A percentile compares a stretch with the other conserved stretches of the same genome.
Evolutionary conservation across 805 yeast species (phyloP).

Genomic region (Wickerhamiella kurtzmanii): DNA sequence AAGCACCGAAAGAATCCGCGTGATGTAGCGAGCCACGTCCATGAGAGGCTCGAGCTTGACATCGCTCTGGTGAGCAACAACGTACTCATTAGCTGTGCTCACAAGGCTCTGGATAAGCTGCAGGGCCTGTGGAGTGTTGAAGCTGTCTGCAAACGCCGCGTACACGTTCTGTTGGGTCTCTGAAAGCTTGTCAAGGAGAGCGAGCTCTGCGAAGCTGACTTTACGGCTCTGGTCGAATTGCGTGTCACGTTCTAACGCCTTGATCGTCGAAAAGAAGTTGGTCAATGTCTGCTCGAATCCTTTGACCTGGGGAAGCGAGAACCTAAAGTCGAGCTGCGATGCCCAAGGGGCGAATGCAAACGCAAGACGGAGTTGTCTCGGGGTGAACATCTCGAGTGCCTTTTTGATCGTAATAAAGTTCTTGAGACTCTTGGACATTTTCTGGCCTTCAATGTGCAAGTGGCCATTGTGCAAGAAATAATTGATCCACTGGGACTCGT

Average conservation of each 20-base stretch:
- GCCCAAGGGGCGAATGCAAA: constrained; percentile 92
- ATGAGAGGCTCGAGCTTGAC: constrained; percentile 49
- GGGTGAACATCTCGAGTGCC: constrained; percentile 55
- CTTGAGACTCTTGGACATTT: constrained; percentile 90
- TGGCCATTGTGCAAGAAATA: constrained; percentile 96
- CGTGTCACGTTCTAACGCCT: constrained; percentile 64
- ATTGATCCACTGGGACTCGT: constrained; percentile 89
- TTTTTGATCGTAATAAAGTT: constrained; percentile 91
- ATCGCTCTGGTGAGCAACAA: constrained; percentile 36
- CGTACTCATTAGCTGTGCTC: constrained; percentile 57
- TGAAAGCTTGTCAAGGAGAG: constrained; percentile 37
- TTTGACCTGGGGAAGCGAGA: constrained; percentile 62
- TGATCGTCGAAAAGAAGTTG: constrained; percentile 75
- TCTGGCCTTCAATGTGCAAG: constrained; percentile 94
- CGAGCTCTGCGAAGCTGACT: constrained; percentile 40
- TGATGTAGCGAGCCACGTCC: constrained; percentile 54
- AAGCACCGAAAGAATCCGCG: constrained; percentile 52
- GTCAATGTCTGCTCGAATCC: constrained; percentile 59
- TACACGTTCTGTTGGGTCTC: constrained; percentile 49
- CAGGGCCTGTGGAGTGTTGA: constrained; percentile 65
- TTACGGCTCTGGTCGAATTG: constrained; percentile 42
- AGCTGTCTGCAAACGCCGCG: constrained; percentile 74
- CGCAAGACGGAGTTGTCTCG: constrained; percentile 80
- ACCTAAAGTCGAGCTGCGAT: constrained; percentile 82
- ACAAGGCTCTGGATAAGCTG: constrained; percentile 55